Base-by-base conservation (phyloP, 169 alveolate species). In the Haemoproteus tartakovskyi region DNA sequence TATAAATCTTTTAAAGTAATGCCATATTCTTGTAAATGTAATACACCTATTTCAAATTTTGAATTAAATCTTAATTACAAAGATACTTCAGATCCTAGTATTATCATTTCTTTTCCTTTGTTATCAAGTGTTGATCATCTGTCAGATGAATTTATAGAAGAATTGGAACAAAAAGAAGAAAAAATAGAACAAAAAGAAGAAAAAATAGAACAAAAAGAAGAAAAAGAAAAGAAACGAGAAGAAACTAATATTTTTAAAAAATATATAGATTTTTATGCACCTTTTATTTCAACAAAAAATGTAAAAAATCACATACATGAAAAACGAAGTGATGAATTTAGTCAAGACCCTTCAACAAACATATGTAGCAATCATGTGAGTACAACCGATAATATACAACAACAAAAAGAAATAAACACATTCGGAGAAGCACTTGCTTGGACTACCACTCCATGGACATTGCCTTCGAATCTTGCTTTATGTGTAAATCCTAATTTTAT, bases 371-470 rank as follows among this genome's bases (percentile, higher is more conserved):
- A n/a, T n/a, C n/a, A n/a, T n/a, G n/a, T n/a, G n/a, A n/a, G n/a
- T n/a, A n/a, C 79, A 21, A 61, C 1, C 30, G 21, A 29, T 43
- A 40, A 38, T 24, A 4, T n/a, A 5, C 18, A 5, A 1, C 46
- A 6, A 46, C 79, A 38, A 8, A 26, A 0, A 21, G 40, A 30
- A 11, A 12, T 0, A 11, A 18, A 8, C 2, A 2, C 52, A 14
- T 6, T 1, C 4, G 16, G 8, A 52, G 82, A 67, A 54, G n/a
- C 56, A 1, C 4, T 97, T 1, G 99, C 98, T 30, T 98, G 99
- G 99, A 98, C 99, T 33, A 98, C 99, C 9, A 98, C 99, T 0
- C 99, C 99, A 2, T 98, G 99, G 99, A 98, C 99, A 0, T 92
- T 98, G n/a, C 99, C 99, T 0, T 88, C 98, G 22, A 98, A 98